Percentiles rank a stretch among this genome's conserved stretches.
Conservation (phyloP, 257 asterid species). For the Craterostigma plantagineum region DNA sequence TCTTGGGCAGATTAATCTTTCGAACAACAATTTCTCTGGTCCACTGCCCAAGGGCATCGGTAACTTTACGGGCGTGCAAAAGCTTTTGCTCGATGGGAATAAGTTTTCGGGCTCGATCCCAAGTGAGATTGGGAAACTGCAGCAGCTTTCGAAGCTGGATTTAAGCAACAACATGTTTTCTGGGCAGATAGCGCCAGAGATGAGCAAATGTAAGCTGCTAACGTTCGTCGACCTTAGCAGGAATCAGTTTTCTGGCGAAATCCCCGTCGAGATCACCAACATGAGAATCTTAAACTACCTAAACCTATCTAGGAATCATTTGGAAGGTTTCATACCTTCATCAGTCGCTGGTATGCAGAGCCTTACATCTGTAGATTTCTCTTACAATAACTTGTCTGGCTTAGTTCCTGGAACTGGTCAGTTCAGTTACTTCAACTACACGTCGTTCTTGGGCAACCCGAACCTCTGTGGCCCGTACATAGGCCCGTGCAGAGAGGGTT, state of each 20-base stretch:
- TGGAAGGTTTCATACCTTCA: conserved; percentile 44
- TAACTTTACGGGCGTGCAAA: conserved; percentile 17
- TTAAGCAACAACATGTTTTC: conserved; percentile 43
- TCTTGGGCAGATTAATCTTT: conserved; percentile 29
- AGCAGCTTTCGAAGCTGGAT: conserved; percentile 32
- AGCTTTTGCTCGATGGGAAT: conserved; percentile 36
- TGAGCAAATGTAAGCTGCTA: conserved; percentile 26
- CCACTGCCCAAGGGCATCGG: conserved; percentile 46
- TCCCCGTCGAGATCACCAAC: conserved; percentile 25
- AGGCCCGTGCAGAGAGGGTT: conserved; percentile 33
- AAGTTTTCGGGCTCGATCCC: conserved; percentile 59
- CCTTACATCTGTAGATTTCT: conserved; percentile 36
- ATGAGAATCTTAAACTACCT: conserved; percentile 42
- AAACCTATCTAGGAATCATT: conserved; percentile 44
- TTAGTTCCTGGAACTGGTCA: conserved; percentile 41
- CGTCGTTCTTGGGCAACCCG: conserved; percentile 47
- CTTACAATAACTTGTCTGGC: conserved; percentile 66
- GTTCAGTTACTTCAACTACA: conserved; percentile 19
- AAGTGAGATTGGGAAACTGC: conserved; percentile 31
- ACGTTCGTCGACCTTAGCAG: conserved; percentile 27
- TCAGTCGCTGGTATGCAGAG: conserved; percentile 49
- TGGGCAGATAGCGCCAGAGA: conserved; percentile 48
- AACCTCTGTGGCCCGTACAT: conserved; percentile 53
- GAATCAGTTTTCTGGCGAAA: conserved; percentile 19
- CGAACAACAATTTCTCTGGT: conserved; percentile 41